Base-by-base conservation (phyloP, 1,284 basidiomycete species). In the Ustilago lituana region DNA sequence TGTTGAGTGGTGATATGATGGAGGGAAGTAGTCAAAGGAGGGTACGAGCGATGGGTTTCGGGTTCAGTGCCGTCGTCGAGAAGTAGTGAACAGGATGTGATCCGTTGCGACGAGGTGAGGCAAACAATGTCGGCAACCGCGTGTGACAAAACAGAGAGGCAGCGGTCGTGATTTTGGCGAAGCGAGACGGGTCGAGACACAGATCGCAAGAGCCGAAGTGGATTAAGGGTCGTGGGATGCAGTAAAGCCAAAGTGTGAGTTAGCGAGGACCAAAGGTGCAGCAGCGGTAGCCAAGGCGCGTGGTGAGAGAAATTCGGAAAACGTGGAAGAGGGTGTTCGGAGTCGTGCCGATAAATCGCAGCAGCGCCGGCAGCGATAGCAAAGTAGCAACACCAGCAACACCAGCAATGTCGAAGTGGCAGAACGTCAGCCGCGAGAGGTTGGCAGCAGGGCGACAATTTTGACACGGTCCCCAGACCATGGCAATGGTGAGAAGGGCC, bases 321-420 rank as follows among this genome's bases (percentile, higher is more conserved):
- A 52, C 50, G 40, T 52, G 41, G 35, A 38, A 33, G 32, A 29
- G n/a, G n/a, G n/a, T n/a, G n/a, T 33, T 44, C 27, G 35, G 40
- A 44, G 51, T 37, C 26, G 41, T 53, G 51, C 41, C 51, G 51
- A 44, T 35, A 29, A 17, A 46, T 23, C 27, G 17, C 43, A 45
- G n/a, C 12, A 36, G 24, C 14, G 20, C n/a, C n/a, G n/a, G n/a
- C n/a, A n/a, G n/a, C n/a, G n/a, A n/a, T n/a, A n/a, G 3, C 20
- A 14, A 17, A 47, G 23, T 22, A 36, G 27, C 27, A 29, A 29
- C 27, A 26, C 2, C 20, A 36, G 33, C 45, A 27, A 11, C 22
- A 36, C 15, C 20, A 22, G 33, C 10, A n/a, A n/a, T n/a, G n/a
- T n/a, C n/a, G n/a, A n/a, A n/a, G n/a, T n/a, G n/a, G n/a, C n/a